Base-by-base conservation (phyloP, 768 basidiomycete species). In the Austroboletus eburneus region DNA sequence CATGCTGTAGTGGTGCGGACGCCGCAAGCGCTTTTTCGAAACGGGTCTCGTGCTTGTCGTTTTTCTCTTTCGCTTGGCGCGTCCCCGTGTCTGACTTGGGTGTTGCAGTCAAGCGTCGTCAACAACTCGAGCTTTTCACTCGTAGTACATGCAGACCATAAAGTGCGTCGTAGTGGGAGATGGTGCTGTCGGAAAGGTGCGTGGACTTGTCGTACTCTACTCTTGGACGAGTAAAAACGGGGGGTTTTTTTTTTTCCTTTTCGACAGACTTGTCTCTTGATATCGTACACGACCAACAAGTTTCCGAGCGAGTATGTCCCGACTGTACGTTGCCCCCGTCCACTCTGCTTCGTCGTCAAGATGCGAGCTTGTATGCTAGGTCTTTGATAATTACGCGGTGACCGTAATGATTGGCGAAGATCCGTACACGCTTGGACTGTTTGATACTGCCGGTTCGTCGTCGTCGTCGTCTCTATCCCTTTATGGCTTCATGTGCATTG, bases 401-500 rank as follows among this genome's bases (percentile, higher is more conserved):
- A 98, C 95, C n/a, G 96, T 99, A 49, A 98, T 99, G 96, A 98
- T 99, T 72, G 95, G 95, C 43, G 96, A 98, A 62, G 95, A 98
- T 71, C 95, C 96, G 43, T 98, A 98, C 69, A 98, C 96, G 55
- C 73, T 99, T 64, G 96, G 96, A 46, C 70, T 99, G 57, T 99
- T 98, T 69, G 96, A 99, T 78, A 99, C 96, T 50, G 96, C 96
- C 58, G 93, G 93, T 93, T 54, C 58, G 88, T 78, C 39, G 9
- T 44, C n/a, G 33, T 34, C 14, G 33, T 47, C 16, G 5, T 38
- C 43, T 13, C 37, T 33, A 12, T 41, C 25, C 2, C 8, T 34
- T 3, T 44, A 37, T 7, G 33, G 27, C 39, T 51, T 40, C 54
- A 39, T 42, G 32, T 45, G 44, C 16, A 45, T 16, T 45, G 52